A percentile compares a stretch with the other conserved stretches of the same genome.
These are phyloP conservation scores for Amanita rubescens DNA, from an alignment of 768 basidiomycete genomes.

Conservation along the genomic window DNA sequence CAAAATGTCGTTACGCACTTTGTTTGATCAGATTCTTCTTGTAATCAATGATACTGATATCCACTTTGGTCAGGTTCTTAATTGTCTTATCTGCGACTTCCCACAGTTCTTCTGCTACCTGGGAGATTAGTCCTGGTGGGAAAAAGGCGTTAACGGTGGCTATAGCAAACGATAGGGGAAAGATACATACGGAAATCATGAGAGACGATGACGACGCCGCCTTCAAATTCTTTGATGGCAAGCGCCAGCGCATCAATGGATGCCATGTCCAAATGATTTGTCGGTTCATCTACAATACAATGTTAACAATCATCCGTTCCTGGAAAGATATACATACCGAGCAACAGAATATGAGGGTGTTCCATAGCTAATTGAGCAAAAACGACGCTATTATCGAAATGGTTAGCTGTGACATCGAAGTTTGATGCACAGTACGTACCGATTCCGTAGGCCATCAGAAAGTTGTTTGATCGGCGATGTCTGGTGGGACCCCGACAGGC, in stretches of 20 bases:
- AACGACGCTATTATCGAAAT: slow-evolving; percentile 56
- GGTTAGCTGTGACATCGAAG: slow-evolving; percentile 4
- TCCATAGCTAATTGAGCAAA: slow-evolving; percentile 98
- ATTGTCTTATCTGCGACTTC: slow-evolving; percentile 95
- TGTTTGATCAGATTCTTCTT: slow-evolving; percentile 80
- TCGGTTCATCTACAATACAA: slow-evolving; percentile 68
- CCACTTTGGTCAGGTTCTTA: slow-evolving; percentile 83
- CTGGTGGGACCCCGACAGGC: slow-evolving; percentile 90
- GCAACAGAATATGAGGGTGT: slow-evolving; percentile 88
- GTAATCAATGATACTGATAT: slow-evolving; percentile 90
- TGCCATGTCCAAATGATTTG: slow-evolving; percentile 96
- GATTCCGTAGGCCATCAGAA: slow-evolving; percentile 94
- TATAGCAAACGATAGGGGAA: neutral
- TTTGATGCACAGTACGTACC: slow-evolving; percentile 36
- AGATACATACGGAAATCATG: slow-evolving; percentile 90
- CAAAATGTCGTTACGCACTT: slow-evolving; percentile 35
- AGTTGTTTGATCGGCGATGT: slow-evolving; percentile 90
- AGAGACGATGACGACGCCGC: slow-evolving; percentile 98
- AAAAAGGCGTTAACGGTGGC: neutral
- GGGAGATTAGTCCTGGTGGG: slow-evolving; percentile 79
- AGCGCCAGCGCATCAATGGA: slow-evolving; percentile 93
- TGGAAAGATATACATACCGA: slow-evolving; percentile 40
- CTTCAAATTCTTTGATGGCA: slow-evolving; percentile 96
- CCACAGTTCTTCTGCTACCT: slow-evolving; percentile 99
- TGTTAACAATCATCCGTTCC: slow-evolving; percentile 6